Percentiles rank a stretch among this genome's conserved stretches.
Conservation (phyloP, 345 rosid genomes). For the Hirschfeldia incana region DNA sequence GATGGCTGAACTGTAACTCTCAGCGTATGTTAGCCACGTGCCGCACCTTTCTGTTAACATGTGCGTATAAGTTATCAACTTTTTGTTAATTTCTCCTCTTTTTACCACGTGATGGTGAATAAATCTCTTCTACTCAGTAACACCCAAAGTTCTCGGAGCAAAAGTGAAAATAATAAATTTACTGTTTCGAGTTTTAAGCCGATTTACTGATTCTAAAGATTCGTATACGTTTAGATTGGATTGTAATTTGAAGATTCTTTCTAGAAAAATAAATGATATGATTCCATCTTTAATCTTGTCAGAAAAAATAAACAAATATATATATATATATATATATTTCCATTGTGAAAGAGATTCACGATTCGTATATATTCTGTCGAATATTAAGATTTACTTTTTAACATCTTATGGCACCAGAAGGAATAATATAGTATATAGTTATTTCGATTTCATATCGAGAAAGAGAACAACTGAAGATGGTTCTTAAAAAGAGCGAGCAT, state of each 20-base stretch:
- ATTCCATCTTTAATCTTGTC: conserved; percentile 14
- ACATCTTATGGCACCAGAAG: not conserved
- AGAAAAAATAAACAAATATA: not conserved
- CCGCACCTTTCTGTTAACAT: not conserved
- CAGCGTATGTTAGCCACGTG: conserved; percentile 31
- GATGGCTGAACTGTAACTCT: conserved; percentile 27
- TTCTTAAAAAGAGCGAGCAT: not conserved
- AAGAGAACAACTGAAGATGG: not conserved
- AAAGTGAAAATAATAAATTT: not conserved
- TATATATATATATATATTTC: not conserved
- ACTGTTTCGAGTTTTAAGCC: conserved; percentile 27
- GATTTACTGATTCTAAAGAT: conserved; percentile 18
- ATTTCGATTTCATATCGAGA: not conserved
- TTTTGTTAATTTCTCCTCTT: not conserved
- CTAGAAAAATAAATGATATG: conserved; percentile 1
- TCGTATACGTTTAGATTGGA: conserved; percentile 16
- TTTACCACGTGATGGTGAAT: conserved; percentile 17
- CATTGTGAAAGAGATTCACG: not conserved
- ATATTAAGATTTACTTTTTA: not conserved
- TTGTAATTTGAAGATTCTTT: conserved; percentile 2
- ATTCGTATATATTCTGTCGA: conserved; percentile 5
- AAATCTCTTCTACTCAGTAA: conserved; percentile 6
- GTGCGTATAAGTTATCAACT: conserved; percentile 8
- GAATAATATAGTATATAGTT: conserved; percentile 9
- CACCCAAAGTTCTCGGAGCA: conserved; percentile 46